Evolutionary conservation across 2,329 filamentous ascomycete genomes (phyloP).

Genomic region (Aspergillus alliaceus): DNA sequence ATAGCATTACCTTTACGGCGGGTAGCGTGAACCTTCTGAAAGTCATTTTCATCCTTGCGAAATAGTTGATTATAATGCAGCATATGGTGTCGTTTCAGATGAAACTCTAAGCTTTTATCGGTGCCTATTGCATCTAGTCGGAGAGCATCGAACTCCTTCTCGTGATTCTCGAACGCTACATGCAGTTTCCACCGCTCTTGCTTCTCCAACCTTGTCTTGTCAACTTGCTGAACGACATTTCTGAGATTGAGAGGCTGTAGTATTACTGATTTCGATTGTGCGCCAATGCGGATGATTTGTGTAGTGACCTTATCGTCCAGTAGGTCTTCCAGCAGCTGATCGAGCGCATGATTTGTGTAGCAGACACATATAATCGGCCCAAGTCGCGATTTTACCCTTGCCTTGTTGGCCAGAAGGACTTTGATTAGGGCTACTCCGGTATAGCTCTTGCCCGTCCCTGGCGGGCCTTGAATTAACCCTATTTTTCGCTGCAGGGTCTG

Average conservation of each 20-base stretch:
- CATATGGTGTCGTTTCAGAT: conserved; percentile 13
- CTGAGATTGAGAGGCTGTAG: conserved; percentile 55
- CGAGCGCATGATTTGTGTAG: conserved; percentile 56
- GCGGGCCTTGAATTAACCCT: conserved; percentile 29
- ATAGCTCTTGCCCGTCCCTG: conserved; percentile 30
- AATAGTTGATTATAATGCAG: conserved; percentile 7
- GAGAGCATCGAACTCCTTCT: conserved; percentile 13
- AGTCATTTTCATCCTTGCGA: conserved; percentile 18
- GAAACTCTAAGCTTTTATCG: conserved; percentile 11
- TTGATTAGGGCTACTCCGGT: conserved; percentile 30
- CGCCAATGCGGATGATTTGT: conserved; percentile 63
- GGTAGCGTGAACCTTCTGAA: conserved; percentile 5
- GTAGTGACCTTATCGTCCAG: conserved; percentile 33
- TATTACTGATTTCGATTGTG: conserved; percentile 55
- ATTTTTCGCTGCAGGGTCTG: conserved; percentile 16
- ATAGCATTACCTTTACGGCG: conserved; percentile 8
- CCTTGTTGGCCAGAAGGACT: conserved; percentile 17
- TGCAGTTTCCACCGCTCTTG: conserved; percentile 13
- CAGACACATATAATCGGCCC: conserved; percentile 51
- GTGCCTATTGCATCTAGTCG: conserved; percentile 4
- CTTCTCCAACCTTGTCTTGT: conserved; percentile 36
- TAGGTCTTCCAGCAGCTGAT: conserved; percentile 62
- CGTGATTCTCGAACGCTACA: conserved; percentile 8
- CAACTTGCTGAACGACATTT: conserved; percentile 27
- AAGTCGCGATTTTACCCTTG: conserved; percentile 25